These are phyloP conservation scores for Nakazawaea laoshanensis DNA, from an alignment of 805 yeast species.

Conservation along the genomic window DNA sequence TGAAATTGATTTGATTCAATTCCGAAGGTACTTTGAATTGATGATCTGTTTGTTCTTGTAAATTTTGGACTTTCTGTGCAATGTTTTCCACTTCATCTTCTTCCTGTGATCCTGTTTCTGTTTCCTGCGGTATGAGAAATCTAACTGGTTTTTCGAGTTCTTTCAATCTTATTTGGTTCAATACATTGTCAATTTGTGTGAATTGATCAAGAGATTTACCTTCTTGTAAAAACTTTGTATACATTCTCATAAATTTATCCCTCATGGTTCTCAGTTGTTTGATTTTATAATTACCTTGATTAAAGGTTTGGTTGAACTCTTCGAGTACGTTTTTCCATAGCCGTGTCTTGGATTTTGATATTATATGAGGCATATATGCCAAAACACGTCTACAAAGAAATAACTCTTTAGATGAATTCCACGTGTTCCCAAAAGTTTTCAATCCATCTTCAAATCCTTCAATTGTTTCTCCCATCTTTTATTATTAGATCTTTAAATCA, in stretches of 20 bases:
- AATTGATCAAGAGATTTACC: neutral
- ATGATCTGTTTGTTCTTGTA: neutral
- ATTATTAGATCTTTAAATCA: neutral
- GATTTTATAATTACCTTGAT: conserved; percentile 1
- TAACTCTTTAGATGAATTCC: conserved; percentile 3
- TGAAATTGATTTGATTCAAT: neutral
- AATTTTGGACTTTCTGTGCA: no score
- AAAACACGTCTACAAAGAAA: conserved; percentile 5
- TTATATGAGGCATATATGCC: conserved; percentile 5
- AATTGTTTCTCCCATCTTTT: neutral
- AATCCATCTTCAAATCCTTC: neutral
- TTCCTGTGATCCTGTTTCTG: neutral
- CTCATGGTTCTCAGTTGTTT: conserved; percentile 5
- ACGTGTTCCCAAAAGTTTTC: conserved; percentile 1
- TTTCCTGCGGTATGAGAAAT: neutral
- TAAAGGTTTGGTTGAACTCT: conserved; percentile 3
- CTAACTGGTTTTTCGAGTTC: neutral
- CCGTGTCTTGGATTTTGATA: conserved; percentile 2
- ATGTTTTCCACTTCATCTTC: conserved; percentile 1
- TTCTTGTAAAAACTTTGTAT: conserved; percentile 1
- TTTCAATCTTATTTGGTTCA: neutral
- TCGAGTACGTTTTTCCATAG: conserved; percentile 4
- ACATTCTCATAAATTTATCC: conserved; percentile 6
- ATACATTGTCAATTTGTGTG: neutral
- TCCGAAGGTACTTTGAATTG: conserved; percentile 6